phyloP scores from a whole-genome alignment of 306 rosid genomes.

The Gynostemma pentaphyllum region DNA sequence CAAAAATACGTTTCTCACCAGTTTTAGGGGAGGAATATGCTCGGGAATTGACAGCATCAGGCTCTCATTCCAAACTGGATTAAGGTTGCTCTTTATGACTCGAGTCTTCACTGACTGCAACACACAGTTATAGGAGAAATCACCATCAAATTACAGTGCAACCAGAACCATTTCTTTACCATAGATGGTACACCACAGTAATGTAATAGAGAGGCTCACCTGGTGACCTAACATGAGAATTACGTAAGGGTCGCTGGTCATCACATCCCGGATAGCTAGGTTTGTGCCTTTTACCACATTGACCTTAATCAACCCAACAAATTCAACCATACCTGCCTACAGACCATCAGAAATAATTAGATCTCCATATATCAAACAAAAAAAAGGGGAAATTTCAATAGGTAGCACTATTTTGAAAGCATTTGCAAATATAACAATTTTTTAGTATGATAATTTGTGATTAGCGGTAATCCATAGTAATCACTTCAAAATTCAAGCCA shows the following conservation, averaged over 20 bases:
- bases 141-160: not conserved
- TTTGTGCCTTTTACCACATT: slow-evolving; percentile 75
- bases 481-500: slow-evolving; percentile 14
- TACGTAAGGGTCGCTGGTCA: slow-evolving; percentile 92
- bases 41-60: slow-evolving; percentile 86
- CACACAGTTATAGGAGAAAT: slow-evolving; percentile 7
- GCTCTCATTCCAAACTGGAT: slow-evolving; percentile 93
- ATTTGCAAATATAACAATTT: too few species aligned
- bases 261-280: slow-evolving; percentile 63
- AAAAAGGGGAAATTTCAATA: too few species aligned
- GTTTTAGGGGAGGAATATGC: slow-evolving; percentile 67
- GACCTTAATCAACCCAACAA: slow-evolving; percentile 84
- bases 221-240: slow-evolving; percentile 73
- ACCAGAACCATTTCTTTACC: not conserved
- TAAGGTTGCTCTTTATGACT: slow-evolving; percentile 69
- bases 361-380: slow-evolving; percentile 17
- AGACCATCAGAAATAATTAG: slow-evolving; percentile 25
- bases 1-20: slow-evolving; percentile 35
- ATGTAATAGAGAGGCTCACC: slow-evolving; percentile 37
- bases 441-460: too few species aligned
- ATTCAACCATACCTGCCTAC: slow-evolving; percentile 99
- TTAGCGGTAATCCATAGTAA: too few species aligned
- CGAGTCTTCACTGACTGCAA: slow-evolving; percentile 85
- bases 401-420: too few species aligned
- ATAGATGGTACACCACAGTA: not conserved